Evolutionary conservation across 1,139 yeast species (phyloP), one percentile per base, ranked within the genome.

Genomic region (Trichomonascaceae sp.): DNA sequence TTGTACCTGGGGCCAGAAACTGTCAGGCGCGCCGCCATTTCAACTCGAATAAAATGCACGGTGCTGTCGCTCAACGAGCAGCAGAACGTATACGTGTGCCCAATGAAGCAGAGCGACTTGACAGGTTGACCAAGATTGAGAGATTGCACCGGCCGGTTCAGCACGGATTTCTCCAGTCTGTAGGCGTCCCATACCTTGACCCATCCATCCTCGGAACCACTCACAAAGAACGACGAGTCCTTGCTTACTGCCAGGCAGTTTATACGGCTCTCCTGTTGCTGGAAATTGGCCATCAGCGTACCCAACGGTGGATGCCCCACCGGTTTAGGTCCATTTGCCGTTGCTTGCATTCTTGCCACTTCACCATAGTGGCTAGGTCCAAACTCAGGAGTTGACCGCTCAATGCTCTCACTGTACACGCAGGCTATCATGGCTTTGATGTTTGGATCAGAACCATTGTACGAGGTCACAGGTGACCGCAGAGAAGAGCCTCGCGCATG

Each of bases 161-260:
- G 65, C 2, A 76, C 74, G 34, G 76, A 77, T 40, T 69, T 70
- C 37, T 76, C 85, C 29, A 87, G 57, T 38, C 75, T 70, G 11
- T 60, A 51, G 1, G 76, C 58, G 47, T 84, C 93, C 97, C 97
- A 89, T 0, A 89, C 56, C 42, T 73, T 76, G 30, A 89, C 48
- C 2, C 59, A 47, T 0, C 97, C 96, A 32, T 69, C 66, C 30
- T 74, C 77, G 3, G 92, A 80, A 3, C 87, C 94, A 1, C 92
- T 76, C 2, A 84, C 61, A 44, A 89, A 76, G 45, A 71, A 79
- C 27, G 70, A 70, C 15, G 73, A 68, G 29, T 77, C 74, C 0
- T 84, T 78, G 8, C 61, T 48, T 0, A 71, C 69, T 3, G 66
- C 69, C 6, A 85, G 55, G 29, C 76, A 60, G 17, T 67, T 74